Evolutionary conservation across 2,329 filamentous ascomycete species (phyloP), one percentile per base, ranked within the genome.

Genomic region (Parascedosporium putredinis): DNA sequence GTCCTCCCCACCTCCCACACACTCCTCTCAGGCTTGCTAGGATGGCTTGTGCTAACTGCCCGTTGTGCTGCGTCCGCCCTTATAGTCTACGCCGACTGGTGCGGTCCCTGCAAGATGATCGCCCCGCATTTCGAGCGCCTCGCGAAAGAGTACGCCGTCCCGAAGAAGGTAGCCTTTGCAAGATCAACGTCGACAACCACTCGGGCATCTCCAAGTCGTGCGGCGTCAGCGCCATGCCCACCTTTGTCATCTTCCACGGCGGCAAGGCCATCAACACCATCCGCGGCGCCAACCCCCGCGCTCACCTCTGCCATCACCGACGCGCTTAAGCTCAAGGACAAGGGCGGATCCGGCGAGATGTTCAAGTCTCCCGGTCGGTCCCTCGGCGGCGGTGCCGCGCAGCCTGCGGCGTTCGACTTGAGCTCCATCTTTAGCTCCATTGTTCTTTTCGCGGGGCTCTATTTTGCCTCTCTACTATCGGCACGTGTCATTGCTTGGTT

Each of bases 1-100:
- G 7, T 10, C 18, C 25, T 22, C 43, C 22, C 43, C 16, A 24
- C 23, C 20, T 22, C 22, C n/a, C 36, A 24, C 50, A 24, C 49
- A 29, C 46, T 33, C 14, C 27, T n/a, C n/a, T n/a, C n/a, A n/a
- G n/a, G n/a, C n/a, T n/a, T n/a, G n/a, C n/a, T n/a, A n/a, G n/a
- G n/a, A n/a, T n/a, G n/a, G n/a, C n/a, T n/a, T 25, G 24, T 14
- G 45, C 50, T 46, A 52, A 45, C 49, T 24, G 20, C 8, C 34
- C n/a, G n/a, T n/a, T 27, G 4, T 34, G 46, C 43, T 52, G 44
- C 36, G 10, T 34, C 47, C 56, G 18, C 23, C 18, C 23, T 10
- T 45, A 46, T 59, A 94, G 88, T 96, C 75, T 94, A 93, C 63
- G 91, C 91, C 65, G 86, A 94, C 69, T 95, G 88, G 87, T 97